Evolutionary conservation across 169 alveolate species (phyloP), one percentile per base, ranked within the genome.

Genomic region (Plasmodium vivax): DNA sequence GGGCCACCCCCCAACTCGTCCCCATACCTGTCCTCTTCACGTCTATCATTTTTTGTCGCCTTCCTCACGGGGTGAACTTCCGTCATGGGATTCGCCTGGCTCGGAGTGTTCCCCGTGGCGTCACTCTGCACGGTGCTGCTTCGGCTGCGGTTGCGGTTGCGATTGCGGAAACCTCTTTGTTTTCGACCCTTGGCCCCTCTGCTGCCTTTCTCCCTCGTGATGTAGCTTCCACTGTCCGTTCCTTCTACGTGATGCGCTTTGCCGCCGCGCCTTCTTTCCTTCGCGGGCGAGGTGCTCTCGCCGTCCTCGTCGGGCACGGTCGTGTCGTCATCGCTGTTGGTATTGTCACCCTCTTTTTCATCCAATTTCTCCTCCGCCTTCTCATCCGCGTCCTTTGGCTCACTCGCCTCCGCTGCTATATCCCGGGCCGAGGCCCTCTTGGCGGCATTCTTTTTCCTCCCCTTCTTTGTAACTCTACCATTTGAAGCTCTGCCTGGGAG

Each of bases 1-100:
- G 9, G 16, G 27, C 16, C 23, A 51, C 62, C 62, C 32, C 16
- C 19, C 32, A 56, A 23, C 27, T 27, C 4, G 1, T 77, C 43
- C 41, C 51, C 38, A 43, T 84, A 84, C 54, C 36, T 68, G 4
- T 51, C 92, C 2, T 58, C 93, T 38, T 87, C 83, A 14, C 41
- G 34, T 30, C 32, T 71, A 12, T 75, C 62, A 30, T 54, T 34
- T 36, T 54, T 77, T n/a, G 34, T 54, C 41, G 1, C 43, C 47
- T 38, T 74, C 47, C 58, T 77, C 36, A 74, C 14, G 71, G 19
- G 27, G 27, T 41, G 23, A 2, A 43, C 41, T 27, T 77, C 83
- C 38, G 85, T 75, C 6, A 54, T 51, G 71, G 83, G 34, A 58
- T 47, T 34, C n/a, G 5, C 36, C 34, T n/a, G n/a, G 72, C 41